These are phyloP conservation scores for Aureobasidium mangrovei DNA, from an alignment of 2,329 filamentous ascomycete genomes.

Conservation along the genomic window DNA sequence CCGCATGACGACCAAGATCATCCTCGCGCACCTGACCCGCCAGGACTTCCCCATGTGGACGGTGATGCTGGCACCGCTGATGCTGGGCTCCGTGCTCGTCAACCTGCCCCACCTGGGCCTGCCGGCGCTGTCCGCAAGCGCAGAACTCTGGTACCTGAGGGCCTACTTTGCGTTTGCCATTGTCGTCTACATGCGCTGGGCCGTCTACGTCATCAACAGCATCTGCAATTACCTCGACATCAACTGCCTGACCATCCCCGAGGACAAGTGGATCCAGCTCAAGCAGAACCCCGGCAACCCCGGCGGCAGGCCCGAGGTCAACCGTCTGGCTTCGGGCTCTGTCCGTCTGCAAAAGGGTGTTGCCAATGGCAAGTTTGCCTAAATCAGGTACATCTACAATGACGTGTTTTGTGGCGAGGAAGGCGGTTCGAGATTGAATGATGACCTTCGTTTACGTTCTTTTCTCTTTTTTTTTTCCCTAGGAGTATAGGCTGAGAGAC, in stretches of 20 bases:
- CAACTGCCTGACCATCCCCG: slow-evolving; percentile 78
- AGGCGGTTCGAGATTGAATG: too few species aligned
- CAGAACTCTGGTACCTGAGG: slow-evolving; percentile 75
- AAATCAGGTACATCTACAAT: too few species aligned
- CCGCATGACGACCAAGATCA: slow-evolving; percentile 97
- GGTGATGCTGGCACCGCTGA: slow-evolving; percentile 74
- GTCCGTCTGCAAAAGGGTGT: not conserved
- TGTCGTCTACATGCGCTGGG: slow-evolving; percentile 89
- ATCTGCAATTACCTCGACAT: slow-evolving; percentile 92
- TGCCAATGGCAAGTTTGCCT: slow-evolving; percentile 12
- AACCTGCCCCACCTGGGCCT: slow-evolving; percentile 76
- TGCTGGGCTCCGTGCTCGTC: slow-evolving; percentile 72
- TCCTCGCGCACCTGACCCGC: slow-evolving; percentile 83
- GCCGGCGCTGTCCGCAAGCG: slow-evolving; percentile 47
- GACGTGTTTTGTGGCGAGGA: too few species aligned
- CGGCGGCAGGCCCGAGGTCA: not conserved
- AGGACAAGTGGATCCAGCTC: slow-evolving; percentile 23
- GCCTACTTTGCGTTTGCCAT: slow-evolving; percentile 75
- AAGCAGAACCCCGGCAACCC: too few species aligned
- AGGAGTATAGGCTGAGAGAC: too few species aligned
- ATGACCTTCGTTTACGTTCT: too few species aligned
- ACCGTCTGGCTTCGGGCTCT: not conserved
- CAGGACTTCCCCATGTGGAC: slow-evolving; percentile 98
- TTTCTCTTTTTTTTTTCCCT: too few species aligned
- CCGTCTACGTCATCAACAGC: slow-evolving; percentile 76